Evolutionary conservation across 805 yeast species (phyloP).

Genomic region (Zygosaccharomyces bailii): DNA sequence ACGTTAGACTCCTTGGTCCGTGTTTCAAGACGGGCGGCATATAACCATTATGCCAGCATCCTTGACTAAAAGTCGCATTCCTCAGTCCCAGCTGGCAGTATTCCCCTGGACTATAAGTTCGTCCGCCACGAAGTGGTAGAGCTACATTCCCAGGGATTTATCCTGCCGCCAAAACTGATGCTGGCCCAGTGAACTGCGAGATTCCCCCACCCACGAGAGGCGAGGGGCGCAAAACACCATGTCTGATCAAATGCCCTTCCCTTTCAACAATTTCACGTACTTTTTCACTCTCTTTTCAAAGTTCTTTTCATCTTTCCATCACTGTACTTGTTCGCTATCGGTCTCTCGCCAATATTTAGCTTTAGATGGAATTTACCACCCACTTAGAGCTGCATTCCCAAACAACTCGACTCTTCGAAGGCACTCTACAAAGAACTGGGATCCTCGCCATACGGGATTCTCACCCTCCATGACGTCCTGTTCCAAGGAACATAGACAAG

Average conservation of each 20-base stretch:
- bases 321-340: constrained; percentile 48
- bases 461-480: constrained; percentile 44
- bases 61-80: constrained; percentile 38
- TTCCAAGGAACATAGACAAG: constrained; percentile 40
- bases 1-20: constrained; percentile 44
- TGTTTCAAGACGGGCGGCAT: constrained; percentile 40
- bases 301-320: constrained; percentile 46
- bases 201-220: constrained; percentile 34
- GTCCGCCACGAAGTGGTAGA: constrained; percentile 25
- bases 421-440: constrained; percentile 34
- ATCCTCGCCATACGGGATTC: constrained; percentile 40
- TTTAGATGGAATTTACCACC: constrained; percentile 40
- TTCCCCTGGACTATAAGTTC: constrained; percentile 35
- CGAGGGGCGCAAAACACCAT: constrained; percentile 31
- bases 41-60: constrained; percentile 40
- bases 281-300: constrained; percentile 45
- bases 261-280: constrained; percentile 46
- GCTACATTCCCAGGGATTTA: constrained; percentile 37
- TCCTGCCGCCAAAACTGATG: constrained; percentile 40
- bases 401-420: constrained; percentile 30
- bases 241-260: constrained; percentile 44
- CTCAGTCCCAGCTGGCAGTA: constrained; percentile 35
- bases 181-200: constrained; percentile 37
- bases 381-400: constrained; percentile 43
- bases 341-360: constrained; percentile 47